A percentile compares a stretch with the other conserved stretches of the same genome.
phyloP scores from a whole-genome alignment of 2,329 filamentous ascomycete genomes.

The Venturia oleaginea region DNA sequence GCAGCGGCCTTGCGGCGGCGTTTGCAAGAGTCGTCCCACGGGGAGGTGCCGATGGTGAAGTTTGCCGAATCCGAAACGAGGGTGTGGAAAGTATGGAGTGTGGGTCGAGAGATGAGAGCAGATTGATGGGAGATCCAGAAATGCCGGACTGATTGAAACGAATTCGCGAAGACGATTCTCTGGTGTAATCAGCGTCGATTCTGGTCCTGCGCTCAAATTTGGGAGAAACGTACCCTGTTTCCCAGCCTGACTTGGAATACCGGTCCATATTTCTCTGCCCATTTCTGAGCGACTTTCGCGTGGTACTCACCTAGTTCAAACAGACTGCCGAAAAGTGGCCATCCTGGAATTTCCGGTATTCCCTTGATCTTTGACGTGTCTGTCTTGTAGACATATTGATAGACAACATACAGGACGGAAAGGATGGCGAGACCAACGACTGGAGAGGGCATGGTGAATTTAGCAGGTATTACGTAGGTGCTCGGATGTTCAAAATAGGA shows the following conservation, averaged over 20 bases:
- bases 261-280: slow-evolving; percentile 37
- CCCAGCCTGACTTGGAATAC: slow-evolving; percentile 47
- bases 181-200: slow-evolving; percentile 21
- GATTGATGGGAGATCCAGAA: slow-evolving; percentile 75
- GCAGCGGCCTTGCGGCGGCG: slow-evolving; percentile 45
- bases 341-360: slow-evolving; percentile 44
- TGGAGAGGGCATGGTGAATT: slow-evolving; percentile 7
- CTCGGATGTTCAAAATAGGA: too few relatives aligned
- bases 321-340: slow-evolving; percentile 43
- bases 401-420: slow-evolving; percentile 1
- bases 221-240: slow-evolving; percentile 34
- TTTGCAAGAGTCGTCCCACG: slow-evolving; percentile 46
- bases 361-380: slow-evolving; percentile 42
- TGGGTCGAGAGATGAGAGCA: slow-evolving; percentile 66
- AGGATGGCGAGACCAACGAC: slow-evolving; percentile 9
- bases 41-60: slow-evolving; percentile 46
- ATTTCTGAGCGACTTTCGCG: slow-evolving; percentile 42
- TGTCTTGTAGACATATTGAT: slow-evolving; percentile 22
- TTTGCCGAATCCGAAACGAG: slow-evolving; percentile 44
- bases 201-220: slow-evolving; percentile 16
- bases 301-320: slow-evolving; percentile 45
- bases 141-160: slow-evolving; percentile 62
- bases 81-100: slow-evolving; percentile 59
- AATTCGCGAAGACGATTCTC: slow-evolving; percentile 70
- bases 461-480: not conserved